Conservation (phyloP, 495 filamentous ascomycete species). For the Neurospora sp. region DNA sequence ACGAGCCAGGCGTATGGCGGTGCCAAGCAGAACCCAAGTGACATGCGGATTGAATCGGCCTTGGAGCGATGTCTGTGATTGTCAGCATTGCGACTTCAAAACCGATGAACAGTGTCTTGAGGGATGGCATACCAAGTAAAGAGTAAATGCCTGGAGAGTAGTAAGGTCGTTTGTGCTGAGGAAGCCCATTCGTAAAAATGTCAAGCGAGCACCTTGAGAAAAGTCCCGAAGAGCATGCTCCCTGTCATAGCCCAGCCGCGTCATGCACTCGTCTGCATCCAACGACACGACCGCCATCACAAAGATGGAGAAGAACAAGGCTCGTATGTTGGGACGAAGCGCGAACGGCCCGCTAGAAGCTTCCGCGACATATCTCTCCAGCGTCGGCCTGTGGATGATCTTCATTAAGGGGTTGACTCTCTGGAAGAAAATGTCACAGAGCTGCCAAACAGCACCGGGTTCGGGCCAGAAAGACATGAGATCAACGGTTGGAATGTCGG, state of each 20-base stretch:
- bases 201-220: slow-evolving; percentile 34
- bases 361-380: slow-evolving; percentile 43
- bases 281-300: slow-evolving; percentile 36
- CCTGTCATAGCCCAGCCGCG: slow-evolving; percentile 35
- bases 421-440: slow-evolving; percentile 62
- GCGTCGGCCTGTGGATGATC: slow-evolving; percentile 57
- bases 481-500: slow-evolving; percentile 16
- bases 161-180: slow-evolving; percentile 42
- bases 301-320: slow-evolving; percentile 46
- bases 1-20: slow-evolving; percentile 56
- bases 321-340: slow-evolving; percentile 39
- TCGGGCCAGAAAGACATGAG: slow-evolving; percentile 47
- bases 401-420: slow-evolving; percentile 62
- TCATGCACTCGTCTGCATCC: slow-evolving; percentile 38
- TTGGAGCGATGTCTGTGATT: slow-evolving; percentile 34
- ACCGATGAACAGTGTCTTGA: not conserved
- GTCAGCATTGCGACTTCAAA: slow-evolving; percentile 8
- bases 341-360: slow-evolving; percentile 25
- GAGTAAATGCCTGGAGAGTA: slow-evolving; percentile 42
- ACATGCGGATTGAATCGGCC: slow-evolving; percentile 41
- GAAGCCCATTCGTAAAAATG: slow-evolving; percentile 39
- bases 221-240: slow-evolving; percentile 30
- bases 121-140: slow-evolving; percentile 39
- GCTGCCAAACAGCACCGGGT: slow-evolving; percentile 52
- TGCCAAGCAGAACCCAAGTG: slow-evolving; percentile 43